Evolutionary conservation across 768 basidiomycete species (phyloP).

Genomic region (Atractiella rhizophila): DNA sequence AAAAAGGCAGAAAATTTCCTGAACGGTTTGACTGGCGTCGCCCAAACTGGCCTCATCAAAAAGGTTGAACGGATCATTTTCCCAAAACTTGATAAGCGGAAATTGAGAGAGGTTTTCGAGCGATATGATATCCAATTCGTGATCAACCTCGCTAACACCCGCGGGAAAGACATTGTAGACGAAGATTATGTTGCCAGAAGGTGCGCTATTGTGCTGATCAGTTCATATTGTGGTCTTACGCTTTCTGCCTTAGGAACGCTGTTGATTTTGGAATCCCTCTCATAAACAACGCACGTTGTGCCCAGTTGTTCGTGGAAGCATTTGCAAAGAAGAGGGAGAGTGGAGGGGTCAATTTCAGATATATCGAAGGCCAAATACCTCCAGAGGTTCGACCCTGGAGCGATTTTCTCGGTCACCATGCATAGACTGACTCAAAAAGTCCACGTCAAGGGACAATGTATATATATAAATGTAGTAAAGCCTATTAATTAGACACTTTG

Average conservation of each 20-base stretch:
- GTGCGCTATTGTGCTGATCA: slow-evolving; percentile 9
- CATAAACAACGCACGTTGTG: slow-evolving; percentile 68
- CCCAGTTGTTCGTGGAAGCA: slow-evolving; percentile 70
- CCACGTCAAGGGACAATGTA: no score
- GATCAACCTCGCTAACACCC: slow-evolving; percentile 63
- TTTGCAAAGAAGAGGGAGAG: slow-evolving; percentile 53
- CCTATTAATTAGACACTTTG: no score
- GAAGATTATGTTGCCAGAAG: slow-evolving; percentile 87
- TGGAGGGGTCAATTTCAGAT: slow-evolving; percentile 45
- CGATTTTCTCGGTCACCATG: slow-evolving; percentile 36
- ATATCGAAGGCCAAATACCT: slow-evolving; percentile 61
- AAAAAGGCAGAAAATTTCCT: slow-evolving; percentile 51
- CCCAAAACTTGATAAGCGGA: slow-evolving; percentile 88
- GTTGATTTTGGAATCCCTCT: slow-evolving; percentile 86
- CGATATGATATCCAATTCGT: slow-evolving; percentile 86
- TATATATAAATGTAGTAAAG: no score
- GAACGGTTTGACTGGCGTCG: slow-evolving; percentile 49
- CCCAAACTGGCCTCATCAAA: slow-evolving; percentile 23
- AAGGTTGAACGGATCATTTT: slow-evolving; percentile 60
- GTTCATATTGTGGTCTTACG: not conserved
- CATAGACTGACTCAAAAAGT: slow-evolving; percentile 3
- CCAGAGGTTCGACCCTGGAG: slow-evolving; percentile 77
- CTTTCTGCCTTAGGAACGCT: slow-evolving; percentile 38
- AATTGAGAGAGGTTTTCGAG: slow-evolving; percentile 68
- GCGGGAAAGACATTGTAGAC: slow-evolving; percentile 50